These are phyloP conservation scores for Hypoxylon sp. DNA, from an alignment of 2,329 filamentous ascomycete genomes.

Conservation along the genomic window DNA sequence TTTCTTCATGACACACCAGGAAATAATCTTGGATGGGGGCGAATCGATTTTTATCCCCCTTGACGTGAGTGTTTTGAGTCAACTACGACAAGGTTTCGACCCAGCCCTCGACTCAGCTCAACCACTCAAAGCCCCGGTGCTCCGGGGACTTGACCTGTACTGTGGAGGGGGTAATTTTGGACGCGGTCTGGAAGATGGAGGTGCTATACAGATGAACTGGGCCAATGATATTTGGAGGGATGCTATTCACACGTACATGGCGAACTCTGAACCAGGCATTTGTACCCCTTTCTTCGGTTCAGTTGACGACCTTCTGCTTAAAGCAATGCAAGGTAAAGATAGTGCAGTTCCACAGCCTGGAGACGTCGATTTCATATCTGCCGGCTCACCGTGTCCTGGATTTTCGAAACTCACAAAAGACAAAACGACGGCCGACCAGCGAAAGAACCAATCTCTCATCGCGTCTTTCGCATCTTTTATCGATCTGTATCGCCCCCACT, in stretches of 20 bases:
- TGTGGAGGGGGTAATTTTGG: constrained; percentile 84
- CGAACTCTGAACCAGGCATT: constrained; percentile 64
- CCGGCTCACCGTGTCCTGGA: constrained; percentile 81
- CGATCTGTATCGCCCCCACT: constrained; percentile 80
- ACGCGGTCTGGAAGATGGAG: constrained; percentile 78
- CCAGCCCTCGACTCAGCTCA: constrained; percentile 60
- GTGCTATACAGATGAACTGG: constrained; percentile 72
- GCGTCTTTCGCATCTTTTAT: constrained; percentile 80
- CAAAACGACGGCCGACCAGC: constrained; percentile 65
- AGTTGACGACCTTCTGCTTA: constrained; percentile 73
- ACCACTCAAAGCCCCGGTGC: constrained; percentile 49
- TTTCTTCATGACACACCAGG: constrained; percentile 69
- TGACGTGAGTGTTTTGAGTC: constrained; percentile 40
- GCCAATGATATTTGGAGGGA: constrained; percentile 73
- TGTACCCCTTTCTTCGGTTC: constrained; percentile 74
- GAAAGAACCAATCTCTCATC: constrained; percentile 80
- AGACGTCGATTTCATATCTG: constrained; percentile 75
- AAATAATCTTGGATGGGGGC: constrained; percentile 45
- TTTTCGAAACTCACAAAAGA: constrained; percentile 74
- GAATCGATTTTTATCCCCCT: constrained; percentile 52
- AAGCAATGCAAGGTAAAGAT: constrained; percentile 64
- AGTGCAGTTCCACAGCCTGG: constrained; percentile 67
- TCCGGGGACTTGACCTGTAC: constrained; percentile 77
- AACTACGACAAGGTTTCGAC: constrained; percentile 68
- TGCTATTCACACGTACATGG: constrained; percentile 79